Percentiles rank a stretch among this genome's conserved stretches.
Conservation (phyloP, 1,284 basidiomycete species). For the Wolfiporia cocos region DNA sequence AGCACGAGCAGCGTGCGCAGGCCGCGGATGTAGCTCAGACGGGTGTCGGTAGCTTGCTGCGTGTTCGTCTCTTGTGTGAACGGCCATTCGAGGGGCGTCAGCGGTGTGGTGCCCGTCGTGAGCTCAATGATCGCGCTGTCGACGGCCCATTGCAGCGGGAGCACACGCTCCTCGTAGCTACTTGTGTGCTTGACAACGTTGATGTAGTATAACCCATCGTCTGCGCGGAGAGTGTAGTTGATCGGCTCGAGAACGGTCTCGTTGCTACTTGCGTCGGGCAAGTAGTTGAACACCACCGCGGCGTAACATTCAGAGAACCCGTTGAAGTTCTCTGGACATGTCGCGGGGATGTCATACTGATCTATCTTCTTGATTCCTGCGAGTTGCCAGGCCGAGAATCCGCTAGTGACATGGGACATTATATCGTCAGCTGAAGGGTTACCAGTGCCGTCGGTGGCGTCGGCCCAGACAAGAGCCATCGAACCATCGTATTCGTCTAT, state of each 20-base stretch:
- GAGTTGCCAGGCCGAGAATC: conserved; percentile 40
- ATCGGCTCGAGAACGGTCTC: conserved; percentile 33
- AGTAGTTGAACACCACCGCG: conserved; percentile 57
- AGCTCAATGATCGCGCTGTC: conserved; percentile 69
- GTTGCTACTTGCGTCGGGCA: conserved; percentile 32
- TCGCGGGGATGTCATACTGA: conserved; percentile 43
- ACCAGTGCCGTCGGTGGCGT: conserved; percentile 48
- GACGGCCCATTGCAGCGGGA: conserved; percentile 76
- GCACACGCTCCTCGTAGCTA: conserved; percentile 61
- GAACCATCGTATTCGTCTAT: conserved; percentile 44
- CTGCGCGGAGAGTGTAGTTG: conserved; percentile 69
- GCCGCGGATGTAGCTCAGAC: conserved; percentile 63
- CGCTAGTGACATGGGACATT: conserved; percentile 48
- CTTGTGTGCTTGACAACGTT: conserved; percentile 60
- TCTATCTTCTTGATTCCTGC: conserved; percentile 40
- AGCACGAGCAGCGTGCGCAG: conserved; percentile 58
- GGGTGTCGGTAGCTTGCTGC: conserved; percentile 45
- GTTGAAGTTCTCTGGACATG: conserved; percentile 74
- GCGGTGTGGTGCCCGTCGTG: conserved; percentile 44
- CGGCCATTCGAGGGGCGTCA: conserved; percentile 63
- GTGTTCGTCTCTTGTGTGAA: conserved; percentile 64
- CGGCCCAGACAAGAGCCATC: conserved; percentile 56
- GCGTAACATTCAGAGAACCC: conserved; percentile 66
- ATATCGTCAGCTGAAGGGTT: conserved; percentile 47
- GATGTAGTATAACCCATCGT: conserved; percentile 58